phyloP scores from a whole-genome alignment of 768 basidiomycete genomes.

The Royoungia palumana region DNA sequence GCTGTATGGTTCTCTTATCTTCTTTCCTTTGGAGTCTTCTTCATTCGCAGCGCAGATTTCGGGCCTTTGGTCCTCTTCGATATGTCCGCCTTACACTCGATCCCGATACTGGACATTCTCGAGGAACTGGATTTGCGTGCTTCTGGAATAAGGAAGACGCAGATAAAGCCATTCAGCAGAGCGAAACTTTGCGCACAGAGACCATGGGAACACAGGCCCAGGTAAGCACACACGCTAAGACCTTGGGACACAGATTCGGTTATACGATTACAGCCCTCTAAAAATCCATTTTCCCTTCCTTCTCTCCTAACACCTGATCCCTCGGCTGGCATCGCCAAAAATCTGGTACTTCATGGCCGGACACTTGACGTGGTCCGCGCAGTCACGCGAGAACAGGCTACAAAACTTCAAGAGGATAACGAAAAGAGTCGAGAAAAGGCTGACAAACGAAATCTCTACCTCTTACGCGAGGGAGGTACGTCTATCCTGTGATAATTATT shows the following conservation, averaged over 20 bases:
- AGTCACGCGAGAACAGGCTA: constrained; percentile 86
- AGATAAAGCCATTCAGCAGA: constrained; percentile 78
- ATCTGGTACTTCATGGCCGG: constrained; percentile 85
- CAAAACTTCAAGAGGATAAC: constrained; percentile 82
- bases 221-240: constrained; percentile 25
- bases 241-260: background rate
- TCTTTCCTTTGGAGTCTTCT: background rate
- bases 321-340: constrained; percentile 76
- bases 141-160: constrained; percentile 95
- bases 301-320: constrained; percentile 95
- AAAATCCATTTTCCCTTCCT: constrained; percentile 83
- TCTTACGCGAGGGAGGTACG: constrained; percentile 92
- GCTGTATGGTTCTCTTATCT: constrained; percentile 49
- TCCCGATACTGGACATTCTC: constrained; percentile 73
- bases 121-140: constrained; percentile 95
- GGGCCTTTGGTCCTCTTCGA: constrained; percentile 85
- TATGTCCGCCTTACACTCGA: constrained; percentile 93
- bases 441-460: constrained; percentile 94
- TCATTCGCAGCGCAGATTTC: constrained; percentile 51
- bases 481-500: background rate
- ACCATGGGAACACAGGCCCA: constrained; percentile 45
- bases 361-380: constrained; percentile 89
- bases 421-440: constrained; percentile 83
- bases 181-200: constrained; percentile 66
- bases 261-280: constrained; percentile 44